Evolutionary conservation across 192 early-diverging fungal genomes (phyloP).

Genomic region (Coemansia sp.): DNA sequence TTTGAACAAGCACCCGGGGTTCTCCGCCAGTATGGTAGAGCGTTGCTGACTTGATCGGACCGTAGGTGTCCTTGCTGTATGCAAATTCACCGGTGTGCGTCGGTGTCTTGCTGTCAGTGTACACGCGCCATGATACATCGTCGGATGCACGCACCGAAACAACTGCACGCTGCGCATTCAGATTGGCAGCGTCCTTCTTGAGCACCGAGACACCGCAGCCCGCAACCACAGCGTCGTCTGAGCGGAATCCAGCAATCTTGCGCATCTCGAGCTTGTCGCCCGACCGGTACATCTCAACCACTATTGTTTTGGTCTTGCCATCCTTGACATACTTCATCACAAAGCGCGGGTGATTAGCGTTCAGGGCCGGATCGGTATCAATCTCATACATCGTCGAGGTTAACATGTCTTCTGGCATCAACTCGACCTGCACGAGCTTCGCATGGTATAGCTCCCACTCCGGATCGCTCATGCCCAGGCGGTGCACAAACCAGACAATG

Average conservation of each 20-base stretch:
- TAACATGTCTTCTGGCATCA: slow-evolving; percentile 43
- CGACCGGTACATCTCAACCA: slow-evolving; percentile 35
- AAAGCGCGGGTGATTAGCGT: slow-evolving; percentile 22
- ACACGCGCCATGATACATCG: slow-evolving; percentile 27
- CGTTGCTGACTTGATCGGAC: slow-evolving; percentile 25
- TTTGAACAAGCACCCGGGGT: slow-evolving; percentile 55
- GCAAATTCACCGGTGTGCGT: slow-evolving; percentile 19
- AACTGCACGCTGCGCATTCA: slow-evolving; percentile 2
- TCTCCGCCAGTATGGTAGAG: slow-evolving; percentile 13
- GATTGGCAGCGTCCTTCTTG: neutral
- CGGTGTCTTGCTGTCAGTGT: slow-evolving; percentile 14
- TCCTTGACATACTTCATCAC: slow-evolving; percentile 34
- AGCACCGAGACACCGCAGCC: slow-evolving; percentile 9
- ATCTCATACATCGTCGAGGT: slow-evolving; percentile 40
- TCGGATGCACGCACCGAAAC: slow-evolving; percentile 15
- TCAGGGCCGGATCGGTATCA: slow-evolving; percentile 24
- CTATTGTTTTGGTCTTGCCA: slow-evolving; percentile 37
- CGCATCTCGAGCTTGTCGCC: slow-evolving; percentile 35
- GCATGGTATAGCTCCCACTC: slow-evolving; percentile 45
- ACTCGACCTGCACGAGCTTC: slow-evolving; percentile 38
- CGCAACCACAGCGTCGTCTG: slow-evolving; percentile 10
- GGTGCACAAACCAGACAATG: slow-evolving; percentile 46
- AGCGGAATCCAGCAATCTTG: slow-evolving; percentile 34
- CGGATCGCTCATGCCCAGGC: slow-evolving; percentile 26
- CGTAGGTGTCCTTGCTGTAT: slow-evolving; percentile 44